Conservation (phyloP, 1,284 basidiomycete genomes). For the Cerioporus squamosus region DNA sequence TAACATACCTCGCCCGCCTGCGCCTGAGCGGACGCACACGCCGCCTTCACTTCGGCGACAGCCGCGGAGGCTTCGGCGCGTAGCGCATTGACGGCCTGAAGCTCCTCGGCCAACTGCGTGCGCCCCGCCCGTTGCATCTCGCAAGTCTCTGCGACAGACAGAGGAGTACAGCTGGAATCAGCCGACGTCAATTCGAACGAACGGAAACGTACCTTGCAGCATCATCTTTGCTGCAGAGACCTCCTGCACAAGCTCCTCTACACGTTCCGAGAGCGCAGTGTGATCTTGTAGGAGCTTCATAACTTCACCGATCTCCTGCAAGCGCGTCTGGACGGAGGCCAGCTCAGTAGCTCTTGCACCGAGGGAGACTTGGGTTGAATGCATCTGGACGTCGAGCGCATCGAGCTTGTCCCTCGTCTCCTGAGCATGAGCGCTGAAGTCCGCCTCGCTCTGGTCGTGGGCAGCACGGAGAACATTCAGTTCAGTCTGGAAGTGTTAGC, state of each 20-base stretch:
- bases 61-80: conserved; percentile 36
- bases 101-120: conserved; percentile 36
- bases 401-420: conserved; percentile 29
- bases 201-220: conserved; percentile 20
- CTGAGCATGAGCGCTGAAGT: conserved; percentile 26
- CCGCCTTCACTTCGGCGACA: conserved; percentile 28
- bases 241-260: conserved; percentile 14
- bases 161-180: too few relatives aligned
- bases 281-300: conserved; percentile 18
- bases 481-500: conserved; percentile 22
- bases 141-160: conserved; percentile 35
- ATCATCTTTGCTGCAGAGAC: conserved; percentile 18
- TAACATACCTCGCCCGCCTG: conserved; percentile 26
- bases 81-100: conserved; percentile 35
- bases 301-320: conserved; percentile 23
- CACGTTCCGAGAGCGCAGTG: conserved; percentile 7
- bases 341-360: conserved; percentile 16
- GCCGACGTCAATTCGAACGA: background rate
- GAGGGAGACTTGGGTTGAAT: conserved; percentile 21
- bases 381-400: conserved; percentile 28
- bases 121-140: conserved; percentile 37
- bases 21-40: conserved; percentile 23
- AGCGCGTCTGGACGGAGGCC: conserved; percentile 13
- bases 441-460: conserved; percentile 29
- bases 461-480: conserved; percentile 27